Evolutionary conservation across 768 basidiomycete genomes (phyloP), one percentile per base, ranked within the genome.

Genomic region (Leccinum uliginosum): DNA sequence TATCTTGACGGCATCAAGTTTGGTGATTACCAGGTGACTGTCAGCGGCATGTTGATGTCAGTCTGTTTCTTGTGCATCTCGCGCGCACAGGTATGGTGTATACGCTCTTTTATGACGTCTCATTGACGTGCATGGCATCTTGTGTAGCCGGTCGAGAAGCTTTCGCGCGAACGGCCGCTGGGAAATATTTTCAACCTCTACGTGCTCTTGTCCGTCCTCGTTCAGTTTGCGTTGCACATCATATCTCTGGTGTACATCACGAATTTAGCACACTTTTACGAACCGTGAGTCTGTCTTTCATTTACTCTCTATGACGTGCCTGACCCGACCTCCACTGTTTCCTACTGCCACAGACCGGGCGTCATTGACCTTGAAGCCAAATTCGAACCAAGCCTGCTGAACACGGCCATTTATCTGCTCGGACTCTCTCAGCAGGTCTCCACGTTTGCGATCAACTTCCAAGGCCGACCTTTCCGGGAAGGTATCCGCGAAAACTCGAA

Each of bases 1-100:
- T 98, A 99, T 68, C 79, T 99, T 2, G 96, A 98, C 61, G 97
- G 97, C 19, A 98, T 99, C 80, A 98, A 98, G 73, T 98, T 95
- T 72, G 97, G 97, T 14, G 97, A 99, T 70, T 99, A 99, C 70
- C 96, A 99, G 68, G 89, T 97, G 32, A 98, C 96, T 2, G 86
- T 99, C 58, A 97, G 91, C 1, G 97, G 97, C 21, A 71, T 71
- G 69, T 78, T 98, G 67, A 97, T 99, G 94, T 94, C 91, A 27
- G 91, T 98, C 27, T 99, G 96, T 72, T 99, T 99, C 84, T 75
- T 97, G 70, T 98, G 94, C 71, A 98, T 99, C 57, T 99, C 96
- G 29, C 83, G 96, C 8, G 96, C 96, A 12, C 93, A 95, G 85
- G 96, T 94, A 64, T 35, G 83, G 67, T 51, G 7, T 35, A 54